phyloP scores from a whole-genome alignment of 768 basidiomycete genomes.

The Austroboletus eburneus region DNA sequence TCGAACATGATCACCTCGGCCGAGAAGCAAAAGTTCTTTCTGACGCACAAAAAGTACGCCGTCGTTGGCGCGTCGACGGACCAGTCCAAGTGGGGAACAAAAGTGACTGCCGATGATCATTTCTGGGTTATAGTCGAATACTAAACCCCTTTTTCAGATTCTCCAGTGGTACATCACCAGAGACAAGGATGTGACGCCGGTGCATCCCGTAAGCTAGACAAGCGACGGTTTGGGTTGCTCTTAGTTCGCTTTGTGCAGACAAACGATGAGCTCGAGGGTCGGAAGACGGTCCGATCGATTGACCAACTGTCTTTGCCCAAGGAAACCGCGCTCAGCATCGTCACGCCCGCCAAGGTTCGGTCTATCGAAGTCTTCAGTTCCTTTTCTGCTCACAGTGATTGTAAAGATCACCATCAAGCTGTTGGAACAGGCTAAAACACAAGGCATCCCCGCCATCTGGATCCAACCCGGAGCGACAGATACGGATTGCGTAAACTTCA shows the following conservation, averaged over 20 bases:
- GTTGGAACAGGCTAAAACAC: slow-evolving; percentile 62
- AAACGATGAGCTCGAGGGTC: slow-evolving; percentile 64
- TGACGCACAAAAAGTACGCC: slow-evolving; percentile 61
- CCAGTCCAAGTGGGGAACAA: slow-evolving; percentile 73
- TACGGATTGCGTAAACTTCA: slow-evolving; percentile 54
- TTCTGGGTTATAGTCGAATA: no score
- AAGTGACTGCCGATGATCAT: slow-evolving; percentile 33
- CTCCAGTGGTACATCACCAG: slow-evolving; percentile 72
- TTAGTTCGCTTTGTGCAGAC: slow-evolving; percentile 40
- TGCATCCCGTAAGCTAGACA: slow-evolving; percentile 58
- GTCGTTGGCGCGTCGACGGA: slow-evolving; percentile 85
- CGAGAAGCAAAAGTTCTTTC: slow-evolving; percentile 51
- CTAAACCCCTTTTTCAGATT: slow-evolving; percentile 40
- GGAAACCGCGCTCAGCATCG: slow-evolving; percentile 71
- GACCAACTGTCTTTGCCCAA: slow-evolving; percentile 54
- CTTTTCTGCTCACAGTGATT: not conserved
- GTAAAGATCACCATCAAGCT: slow-evolving; percentile 66
- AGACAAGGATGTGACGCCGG: slow-evolving; percentile 57
- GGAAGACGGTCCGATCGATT: slow-evolving; percentile 52
- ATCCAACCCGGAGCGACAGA: slow-evolving; percentile 87
- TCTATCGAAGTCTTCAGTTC: not conserved
- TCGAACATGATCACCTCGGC: slow-evolving; percentile 28
- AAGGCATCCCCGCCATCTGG: slow-evolving; percentile 78
- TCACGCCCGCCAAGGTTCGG: slow-evolving; percentile 69
- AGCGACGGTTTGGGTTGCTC: not conserved